These are phyloP conservation scores for Auriscalpium orientale DNA, from an alignment of 768 basidiomycete genomes.

Conservation along the genomic window DNA sequence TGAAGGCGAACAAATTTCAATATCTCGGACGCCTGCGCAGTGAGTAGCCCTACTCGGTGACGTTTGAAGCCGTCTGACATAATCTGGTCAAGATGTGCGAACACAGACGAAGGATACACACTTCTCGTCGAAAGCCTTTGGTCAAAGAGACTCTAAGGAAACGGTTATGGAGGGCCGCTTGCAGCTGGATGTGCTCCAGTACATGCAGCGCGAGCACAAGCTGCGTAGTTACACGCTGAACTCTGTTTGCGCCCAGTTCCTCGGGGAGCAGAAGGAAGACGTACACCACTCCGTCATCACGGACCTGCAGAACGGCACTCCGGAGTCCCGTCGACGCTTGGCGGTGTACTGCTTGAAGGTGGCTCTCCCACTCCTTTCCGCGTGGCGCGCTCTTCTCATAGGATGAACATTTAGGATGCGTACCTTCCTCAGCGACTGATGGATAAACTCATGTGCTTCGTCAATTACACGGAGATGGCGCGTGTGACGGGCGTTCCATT, in stretches of 20 bases:
- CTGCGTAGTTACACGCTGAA: conserved; percentile 95
- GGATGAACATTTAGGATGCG: conserved; percentile 60
- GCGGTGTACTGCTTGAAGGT: conserved; percentile 99
- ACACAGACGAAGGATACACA: conserved; percentile 88
- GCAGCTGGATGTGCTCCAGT: conserved; percentile 92
- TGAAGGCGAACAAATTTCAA: conserved; percentile 64
- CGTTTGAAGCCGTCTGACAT: not conserved
- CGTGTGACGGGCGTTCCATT: conserved; percentile 99
- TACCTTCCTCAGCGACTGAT: conserved; percentile 94
- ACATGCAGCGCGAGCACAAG: conserved; percentile 98
- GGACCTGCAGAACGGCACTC: conserved; percentile 92
- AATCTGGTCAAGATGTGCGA: conserved; percentile 46
- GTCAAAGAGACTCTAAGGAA: conserved; percentile 94
- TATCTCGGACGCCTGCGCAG: conserved; percentile 48
- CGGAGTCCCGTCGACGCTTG: conserved; percentile 84
- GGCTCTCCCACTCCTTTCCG: conserved; percentile 2
- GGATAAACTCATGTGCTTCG: conserved; percentile 98
- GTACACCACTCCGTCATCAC: conserved; percentile 99
- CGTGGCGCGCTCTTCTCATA: not conserved
- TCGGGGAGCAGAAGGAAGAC: conserved; percentile 98
- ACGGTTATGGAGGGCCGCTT: conserved; percentile 85
- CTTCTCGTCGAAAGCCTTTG: conserved; percentile 97
- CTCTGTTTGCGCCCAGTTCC: conserved; percentile 94
- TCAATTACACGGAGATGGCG: conserved; percentile 99
- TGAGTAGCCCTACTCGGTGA: not conserved